Percentiles rank a stretch among this genome's conserved stretches.
These are phyloP conservation scores for Kodamaea sp. DNA, from an alignment of 1,139 yeast genomes.

Conservation along the genomic window DNA sequence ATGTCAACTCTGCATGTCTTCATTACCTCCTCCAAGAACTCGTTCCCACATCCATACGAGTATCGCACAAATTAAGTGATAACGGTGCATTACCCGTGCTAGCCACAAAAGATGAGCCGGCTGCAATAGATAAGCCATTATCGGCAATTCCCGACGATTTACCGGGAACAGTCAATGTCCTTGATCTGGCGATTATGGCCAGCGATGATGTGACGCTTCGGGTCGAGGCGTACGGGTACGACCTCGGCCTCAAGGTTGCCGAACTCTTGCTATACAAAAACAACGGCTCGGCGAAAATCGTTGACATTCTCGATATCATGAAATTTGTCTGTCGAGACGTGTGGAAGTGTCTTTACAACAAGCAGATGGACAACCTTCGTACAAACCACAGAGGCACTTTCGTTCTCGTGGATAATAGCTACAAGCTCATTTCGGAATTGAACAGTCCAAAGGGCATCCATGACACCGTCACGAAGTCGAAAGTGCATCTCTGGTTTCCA, in stretches of 20 bases:
- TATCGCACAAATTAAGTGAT: constrained; percentile 33
- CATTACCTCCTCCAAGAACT: constrained; percentile 72
- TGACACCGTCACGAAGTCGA: constrained; percentile 50
- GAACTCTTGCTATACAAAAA: constrained; percentile 64
- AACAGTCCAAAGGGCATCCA: constrained; percentile 50
- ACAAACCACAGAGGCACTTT: constrained; percentile 91
- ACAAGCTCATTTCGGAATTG: constrained; percentile 57
- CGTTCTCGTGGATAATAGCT: constrained; percentile 70
- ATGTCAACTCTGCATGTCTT: constrained; percentile 51
- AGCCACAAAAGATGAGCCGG: constrained; percentile 7
- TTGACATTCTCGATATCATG: constrained; percentile 78
- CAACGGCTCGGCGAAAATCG: constrained; percentile 31
- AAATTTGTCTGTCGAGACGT: constrained; percentile 90
- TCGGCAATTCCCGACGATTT: constrained; percentile 27
- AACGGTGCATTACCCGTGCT: constrained; percentile 4
- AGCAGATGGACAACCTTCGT: constrained; percentile 87
- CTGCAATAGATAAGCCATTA: constrained; percentile 23
- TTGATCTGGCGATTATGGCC: constrained; percentile 34
- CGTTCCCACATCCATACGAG: constrained; percentile 68
- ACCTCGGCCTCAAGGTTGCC: constrained; percentile 71
- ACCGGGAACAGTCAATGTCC: constrained; percentile 46
- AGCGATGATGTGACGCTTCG: constrained; percentile 61
- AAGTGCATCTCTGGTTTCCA: constrained; percentile 72
- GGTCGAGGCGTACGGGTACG: constrained; percentile 69
- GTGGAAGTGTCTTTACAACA: constrained; percentile 77